A percentile compares a stretch with the other conserved stretches of the same genome.
Evolutionary conservation across 768 basidiomycete genomes (phyloP).

Genomic region (Panaeolus papilionaceus): DNA sequence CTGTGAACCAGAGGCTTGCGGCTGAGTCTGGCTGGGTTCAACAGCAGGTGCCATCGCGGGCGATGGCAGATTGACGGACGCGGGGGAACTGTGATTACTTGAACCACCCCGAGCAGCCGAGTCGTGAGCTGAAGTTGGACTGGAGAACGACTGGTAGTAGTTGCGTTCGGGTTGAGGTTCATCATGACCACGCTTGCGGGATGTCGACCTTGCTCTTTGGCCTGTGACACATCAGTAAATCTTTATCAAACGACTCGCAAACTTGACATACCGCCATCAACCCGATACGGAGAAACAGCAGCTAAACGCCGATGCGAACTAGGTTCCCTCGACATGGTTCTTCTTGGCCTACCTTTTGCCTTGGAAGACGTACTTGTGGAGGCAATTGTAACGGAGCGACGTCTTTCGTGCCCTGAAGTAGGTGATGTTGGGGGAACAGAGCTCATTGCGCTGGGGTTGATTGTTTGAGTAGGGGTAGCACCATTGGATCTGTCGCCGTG

Average conservation of each 20-base stretch:
- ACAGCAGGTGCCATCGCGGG: conserved; percentile 58
- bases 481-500: conserved; percentile 32
- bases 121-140: conserved; percentile 47
- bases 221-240: conserved; percentile 34
- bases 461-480: conserved; percentile 30
- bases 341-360: conserved; percentile 56
- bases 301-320: conserved; percentile 58
- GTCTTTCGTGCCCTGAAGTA: conserved; percentile 52
- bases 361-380: conserved; percentile 42
- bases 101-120: conserved; percentile 37
- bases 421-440: conserved; percentile 23
- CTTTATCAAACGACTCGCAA: conserved; percentile 8
- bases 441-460: conserved; percentile 20
- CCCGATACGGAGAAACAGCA: conserved; percentile 68
- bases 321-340: conserved; percentile 67
- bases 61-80: conserved; percentile 74
- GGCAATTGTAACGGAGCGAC: conserved; percentile 61
- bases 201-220: conserved; percentile 76
- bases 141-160: conserved; percentile 63
- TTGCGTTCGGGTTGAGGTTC: conserved; percentile 61
- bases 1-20: conserved; percentile 27
- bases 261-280: conserved; percentile 56
- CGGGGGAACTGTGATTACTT: conserved; percentile 79
- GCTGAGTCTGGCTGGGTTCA: conserved; percentile 24
- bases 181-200: conserved; percentile 74